phyloP scores from a whole-genome alignment of 169 alveolate genomes.

The Plasmodium gaboni region DNA sequence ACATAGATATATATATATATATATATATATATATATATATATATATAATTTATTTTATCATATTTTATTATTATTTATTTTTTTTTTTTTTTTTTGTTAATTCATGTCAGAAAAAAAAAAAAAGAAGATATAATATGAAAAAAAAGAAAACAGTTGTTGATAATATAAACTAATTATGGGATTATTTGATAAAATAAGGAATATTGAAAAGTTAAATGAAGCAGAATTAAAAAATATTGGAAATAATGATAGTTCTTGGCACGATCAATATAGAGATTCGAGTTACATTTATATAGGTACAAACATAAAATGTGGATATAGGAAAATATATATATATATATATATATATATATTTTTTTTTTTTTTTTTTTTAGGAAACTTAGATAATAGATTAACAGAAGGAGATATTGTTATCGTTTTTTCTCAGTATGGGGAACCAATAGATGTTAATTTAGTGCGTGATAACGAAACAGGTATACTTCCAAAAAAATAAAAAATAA shows the following conservation, averaged over 20 bases:
- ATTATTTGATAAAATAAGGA: slow-evolving; percentile 56
- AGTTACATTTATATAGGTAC: slow-evolving; percentile 84
- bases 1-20: no score
- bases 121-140: neutral
- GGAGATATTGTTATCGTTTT: slow-evolving; percentile 98
- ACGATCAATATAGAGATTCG: slow-evolving; percentile 85
- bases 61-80: no score
- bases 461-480: slow-evolving; percentile 95
- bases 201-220: slow-evolving; percentile 80
- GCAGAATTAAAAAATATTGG: slow-evolving; percentile 84
- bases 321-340: neutral
- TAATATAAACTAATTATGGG: slow-evolving; percentile 26
- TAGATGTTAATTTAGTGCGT: slow-evolving; percentile 95
- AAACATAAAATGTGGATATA: neutral
- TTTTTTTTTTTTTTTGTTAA: no score
- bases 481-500: neutral
- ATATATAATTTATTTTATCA: no score
- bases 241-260: slow-evolving; percentile 88
- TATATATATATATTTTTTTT: neutral
- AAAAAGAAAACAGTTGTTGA: neutral
- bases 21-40: no score
- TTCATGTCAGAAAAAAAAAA: neutral
- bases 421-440: slow-evolving; percentile 98
- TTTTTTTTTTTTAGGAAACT: slow-evolving; percentile 85
- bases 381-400: slow-evolving; percentile 96